Conservation (phyloP, 2,329 filamentous ascomycete genomes). For the Penicillium frequentans region DNA sequence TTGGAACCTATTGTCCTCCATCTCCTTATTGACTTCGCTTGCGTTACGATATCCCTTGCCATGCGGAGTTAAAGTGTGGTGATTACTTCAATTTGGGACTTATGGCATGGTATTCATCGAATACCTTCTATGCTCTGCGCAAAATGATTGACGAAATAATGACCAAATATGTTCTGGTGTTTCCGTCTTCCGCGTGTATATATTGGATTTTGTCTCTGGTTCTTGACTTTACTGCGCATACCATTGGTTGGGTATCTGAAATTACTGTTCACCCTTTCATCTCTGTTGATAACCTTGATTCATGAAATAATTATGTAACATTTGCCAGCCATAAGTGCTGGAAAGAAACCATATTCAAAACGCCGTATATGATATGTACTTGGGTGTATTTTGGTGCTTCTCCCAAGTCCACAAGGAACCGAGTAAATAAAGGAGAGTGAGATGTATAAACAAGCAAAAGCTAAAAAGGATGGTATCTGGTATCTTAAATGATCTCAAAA, state of each 20-base stretch:
- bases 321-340: background rate
- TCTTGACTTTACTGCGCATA: background rate
- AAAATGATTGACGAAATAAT: slow-evolving; percentile 15
- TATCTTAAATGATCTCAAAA: slow-evolving; percentile 2
- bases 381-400: slow-evolving; percentile 13
- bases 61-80: background rate
- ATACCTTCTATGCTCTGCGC: background rate
- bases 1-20: background rate
- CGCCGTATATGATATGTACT: slow-evolving; percentile 13
- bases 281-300: background rate
- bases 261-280: background rate
- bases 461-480: slow-evolving; percentile 15
- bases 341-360: background rate
- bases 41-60: background rate
- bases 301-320: background rate
- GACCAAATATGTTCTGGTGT: slow-evolving; percentile 2
- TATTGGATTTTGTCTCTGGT: background rate
- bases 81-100: background rate
- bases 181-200: background rate
- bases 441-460: slow-evolving; percentile 2
- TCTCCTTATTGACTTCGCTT: background rate
- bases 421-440: slow-evolving; percentile 2
- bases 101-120: background rate
- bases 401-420: slow-evolving; percentile 1
- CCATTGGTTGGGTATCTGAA: background rate